These are phyloP conservation scores for Exserohilum turcica DNA, from an alignment of 2,329 filamentous ascomycete species.

Conservation along the genomic window DNA sequence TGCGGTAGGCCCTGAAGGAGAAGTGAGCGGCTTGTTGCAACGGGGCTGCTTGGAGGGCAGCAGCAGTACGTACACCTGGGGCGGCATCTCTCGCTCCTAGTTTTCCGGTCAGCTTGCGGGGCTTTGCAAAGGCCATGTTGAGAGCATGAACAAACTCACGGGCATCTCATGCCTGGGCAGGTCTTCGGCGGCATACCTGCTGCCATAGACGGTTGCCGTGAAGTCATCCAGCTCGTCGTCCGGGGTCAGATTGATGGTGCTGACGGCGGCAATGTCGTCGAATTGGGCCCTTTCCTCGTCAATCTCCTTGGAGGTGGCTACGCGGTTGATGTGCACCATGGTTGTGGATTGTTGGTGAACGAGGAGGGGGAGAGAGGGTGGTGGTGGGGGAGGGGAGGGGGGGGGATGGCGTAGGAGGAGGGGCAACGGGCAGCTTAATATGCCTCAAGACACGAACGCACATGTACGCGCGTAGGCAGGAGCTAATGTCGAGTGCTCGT, in stretches of 20 bases:
- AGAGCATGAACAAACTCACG: constrained; percentile 54
- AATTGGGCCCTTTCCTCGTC: constrained; percentile 30
- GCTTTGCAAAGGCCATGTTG: neutral
- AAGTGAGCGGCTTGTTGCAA: neutral
- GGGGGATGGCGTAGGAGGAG: neutral
- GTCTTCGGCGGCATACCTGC: constrained; percentile 78
- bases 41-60: neutral
- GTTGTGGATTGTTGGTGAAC: constrained; percentile 8
- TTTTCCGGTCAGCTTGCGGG: constrained; percentile 1
- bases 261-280: constrained; percentile 20
- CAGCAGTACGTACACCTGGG: constrained; percentile 62
- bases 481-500: neutral
- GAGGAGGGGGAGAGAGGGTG: neutral
- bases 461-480: constrained; percentile 1
- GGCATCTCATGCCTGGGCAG: constrained; percentile 86
- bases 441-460: constrained; percentile 3
- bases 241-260: constrained; percentile 32
- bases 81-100: constrained; percentile 73
- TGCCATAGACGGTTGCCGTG: constrained; percentile 86
- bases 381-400: neutral
- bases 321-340: constrained; percentile 58
- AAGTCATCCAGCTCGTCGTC: constrained; percentile 57
- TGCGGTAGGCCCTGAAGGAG: constrained; percentile 71
- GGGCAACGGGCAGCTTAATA: constrained; percentile 14
- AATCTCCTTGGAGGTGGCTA: constrained; percentile 51